Conservation (phyloP, 1,139 yeast species). For the Yamadazyma siamensis region DNA sequence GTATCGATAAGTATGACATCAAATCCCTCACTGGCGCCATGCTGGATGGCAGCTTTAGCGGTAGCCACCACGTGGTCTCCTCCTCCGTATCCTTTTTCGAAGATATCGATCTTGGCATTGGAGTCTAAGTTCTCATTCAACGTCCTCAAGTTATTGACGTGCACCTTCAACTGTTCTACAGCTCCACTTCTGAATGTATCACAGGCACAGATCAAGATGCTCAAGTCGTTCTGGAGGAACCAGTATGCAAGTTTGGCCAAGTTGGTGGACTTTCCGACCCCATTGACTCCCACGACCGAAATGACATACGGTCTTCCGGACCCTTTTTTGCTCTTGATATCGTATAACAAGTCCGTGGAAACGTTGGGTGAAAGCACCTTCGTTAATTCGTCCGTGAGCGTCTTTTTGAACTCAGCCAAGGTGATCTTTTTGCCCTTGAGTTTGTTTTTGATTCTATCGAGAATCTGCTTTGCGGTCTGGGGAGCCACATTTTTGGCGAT, state of each 20-base stretch:
- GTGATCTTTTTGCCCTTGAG: conserved; percentile 31
- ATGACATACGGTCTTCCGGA: conserved; percentile 77
- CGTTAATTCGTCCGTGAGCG: conserved; percentile 73
- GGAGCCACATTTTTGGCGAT: conserved; percentile 45
- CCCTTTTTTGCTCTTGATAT: conserved; percentile 53
- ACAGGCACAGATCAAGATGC: conserved; percentile 91
- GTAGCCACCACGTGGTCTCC: conserved; percentile 90
- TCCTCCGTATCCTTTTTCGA: conserved; percentile 95
- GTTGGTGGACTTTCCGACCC: conserved; percentile 96
- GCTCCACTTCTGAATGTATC: conserved; percentile 98
- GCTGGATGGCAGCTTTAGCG: conserved; percentile 89
- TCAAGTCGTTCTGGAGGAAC: conserved; percentile 85
- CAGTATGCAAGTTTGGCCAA: conserved; percentile 93
- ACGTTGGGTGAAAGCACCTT: conserved; percentile 89
- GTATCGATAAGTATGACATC: conserved; percentile 94
- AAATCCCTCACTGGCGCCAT: conserved; percentile 51
- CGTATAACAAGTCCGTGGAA: conserved; percentile 82
- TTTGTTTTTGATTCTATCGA: conserved; percentile 34
- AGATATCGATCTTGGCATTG: conserved; percentile 65
- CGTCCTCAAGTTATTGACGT: conserved; percentile 76
- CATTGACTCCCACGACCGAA: conserved; percentile 96
- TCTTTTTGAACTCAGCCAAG: conserved; percentile 38
- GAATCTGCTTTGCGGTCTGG: conserved; percentile 34
- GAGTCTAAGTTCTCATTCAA: conserved; percentile 33
- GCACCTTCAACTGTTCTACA: conserved; percentile 92